Base-by-base conservation (phyloP, 2,329 filamentous ascomycete genomes). In the Trichoderma brevicompactum region DNA sequence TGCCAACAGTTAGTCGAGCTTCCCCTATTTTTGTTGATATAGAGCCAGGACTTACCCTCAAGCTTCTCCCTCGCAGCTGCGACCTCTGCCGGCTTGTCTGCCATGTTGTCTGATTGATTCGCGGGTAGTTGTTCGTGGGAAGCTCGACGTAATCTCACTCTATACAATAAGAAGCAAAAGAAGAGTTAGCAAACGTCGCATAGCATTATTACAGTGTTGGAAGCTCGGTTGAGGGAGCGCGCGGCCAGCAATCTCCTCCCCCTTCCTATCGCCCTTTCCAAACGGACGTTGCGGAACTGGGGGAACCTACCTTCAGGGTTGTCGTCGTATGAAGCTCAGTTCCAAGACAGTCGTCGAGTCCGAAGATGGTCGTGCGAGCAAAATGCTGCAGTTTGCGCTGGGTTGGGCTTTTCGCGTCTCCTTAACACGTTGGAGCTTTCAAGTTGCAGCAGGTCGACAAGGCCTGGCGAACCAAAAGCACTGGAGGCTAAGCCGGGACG, bases 11-110 rank as follows among this genome's bases (percentile, higher is more conserved):
- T 66, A 70, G 67, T 63, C 48, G 46, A 15, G 52, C 50, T 48
- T 19, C 53, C 12, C 19, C 32, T 10, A 1, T 8, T 23, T 13
- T 10, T 38, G 32, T 8, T 46, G 49, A 12, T 49, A 12, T 17
- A 13, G 49, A 23, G 10, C 32, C 32, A 13, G 34, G 68, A 62
- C 78, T 77, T 78, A 91, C 90, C 87, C 78, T 94, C 91, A 62
- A 93, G 87, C 86, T 92, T 93, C 77, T 92, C 89, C 75, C 87
- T 83, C 74, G 85, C 81, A 67, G 84, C 83, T 66, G 82, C 79
- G 69, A 81, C 77, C 54, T 78, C 75, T 69, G 71, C 70, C 68
- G 78, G 78, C 65, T 74, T 74, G 62, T 82, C 80, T 66, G 79
- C 72, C 78, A 80, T 80, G 53, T 19, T 68, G 32, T 55, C 40